A percentile compares a stretch with the other conserved stretches of the same genome.
phyloP scores from a whole-genome alignment of 257 asterid genomes.

The Coffea canephora region DNA sequence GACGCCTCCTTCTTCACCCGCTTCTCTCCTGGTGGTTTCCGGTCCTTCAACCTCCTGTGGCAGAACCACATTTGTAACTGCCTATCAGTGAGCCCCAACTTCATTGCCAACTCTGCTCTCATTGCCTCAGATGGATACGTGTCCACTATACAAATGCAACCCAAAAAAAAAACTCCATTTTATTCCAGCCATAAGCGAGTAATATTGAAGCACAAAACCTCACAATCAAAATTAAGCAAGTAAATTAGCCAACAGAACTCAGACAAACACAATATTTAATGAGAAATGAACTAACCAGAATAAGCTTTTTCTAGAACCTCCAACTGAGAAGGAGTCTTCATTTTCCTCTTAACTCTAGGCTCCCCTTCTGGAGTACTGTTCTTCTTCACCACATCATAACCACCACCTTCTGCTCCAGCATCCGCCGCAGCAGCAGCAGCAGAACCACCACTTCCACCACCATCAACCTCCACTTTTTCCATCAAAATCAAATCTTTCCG shows the following conservation, averaged over 20 bases:
- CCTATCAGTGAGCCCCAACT: conserved; percentile 77
- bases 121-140: conserved; percentile 74
- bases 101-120: conserved; percentile 73
- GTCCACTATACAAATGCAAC: conserved; percentile 49
- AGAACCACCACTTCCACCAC: conserved; percentile 33
- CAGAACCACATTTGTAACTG: conserved; percentile 99
- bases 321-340: conserved; percentile 88
- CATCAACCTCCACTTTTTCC: conserved; percentile 54
- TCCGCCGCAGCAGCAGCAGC: conserved; percentile 22
- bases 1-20: conserved; percentile 40
- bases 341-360: conserved; percentile 66
- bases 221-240: conserved; percentile 1
- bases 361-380: conserved; percentile 41
- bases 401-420: conserved; percentile 22
- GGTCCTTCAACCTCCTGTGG: conserved; percentile 88
- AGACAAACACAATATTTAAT: neutral
- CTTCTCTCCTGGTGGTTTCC: conserved; percentile 58
- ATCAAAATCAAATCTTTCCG: conserved; percentile 22
- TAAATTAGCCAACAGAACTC: neutral
- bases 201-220: conserved; percentile 1
- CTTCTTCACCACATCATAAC: conserved; percentile 45
- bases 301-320: conserved; percentile 79
- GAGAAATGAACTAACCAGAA: conserved; percentile 48
- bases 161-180: neutral
- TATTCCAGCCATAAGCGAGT: neutral